Evolutionary conservation across 331 rosid species (phyloP).

Genomic region (Malus hybrid): DNA sequence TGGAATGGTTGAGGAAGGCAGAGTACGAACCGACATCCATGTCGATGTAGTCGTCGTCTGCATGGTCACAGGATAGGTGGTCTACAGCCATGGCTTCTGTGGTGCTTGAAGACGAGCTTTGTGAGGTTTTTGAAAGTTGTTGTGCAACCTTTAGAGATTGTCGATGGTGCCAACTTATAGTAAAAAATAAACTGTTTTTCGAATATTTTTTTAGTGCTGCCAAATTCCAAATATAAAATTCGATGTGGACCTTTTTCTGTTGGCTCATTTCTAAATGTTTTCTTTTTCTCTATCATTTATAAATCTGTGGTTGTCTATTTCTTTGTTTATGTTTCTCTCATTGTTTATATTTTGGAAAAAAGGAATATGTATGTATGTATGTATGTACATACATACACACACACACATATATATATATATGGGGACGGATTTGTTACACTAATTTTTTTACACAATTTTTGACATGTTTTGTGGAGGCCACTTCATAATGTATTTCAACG

Average conservation of each 20-base stretch:
- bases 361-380: no score
- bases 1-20: conserved; percentile 38
- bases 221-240: conserved; percentile 29
- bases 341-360: no score
- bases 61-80: conserved; percentile 33
- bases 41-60: conserved; percentile 90
- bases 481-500: no score
- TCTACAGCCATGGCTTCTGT: conserved; percentile 52
- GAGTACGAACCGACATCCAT: conserved; percentile 78
- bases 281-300: conserved; percentile 16
- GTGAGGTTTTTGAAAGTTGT: conserved; percentile 32
- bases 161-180: conserved; percentile 2
- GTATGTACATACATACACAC: no score
- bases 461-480: no score
- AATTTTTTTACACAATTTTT: no score
- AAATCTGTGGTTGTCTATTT: not conserved
- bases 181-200: not conserved
- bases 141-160: conserved; percentile 34
- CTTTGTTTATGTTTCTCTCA: not conserved
- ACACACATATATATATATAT: no score
- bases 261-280: conserved; percentile 33
- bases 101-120: conserved; percentile 15
- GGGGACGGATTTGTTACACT: no score
- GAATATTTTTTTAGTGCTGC: conserved; percentile 7
- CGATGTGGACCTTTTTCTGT: conserved; percentile 14